Conservation (phyloP, 1,284 basidiomycete species). For the Cystobasidium slooffiae region DNA sequence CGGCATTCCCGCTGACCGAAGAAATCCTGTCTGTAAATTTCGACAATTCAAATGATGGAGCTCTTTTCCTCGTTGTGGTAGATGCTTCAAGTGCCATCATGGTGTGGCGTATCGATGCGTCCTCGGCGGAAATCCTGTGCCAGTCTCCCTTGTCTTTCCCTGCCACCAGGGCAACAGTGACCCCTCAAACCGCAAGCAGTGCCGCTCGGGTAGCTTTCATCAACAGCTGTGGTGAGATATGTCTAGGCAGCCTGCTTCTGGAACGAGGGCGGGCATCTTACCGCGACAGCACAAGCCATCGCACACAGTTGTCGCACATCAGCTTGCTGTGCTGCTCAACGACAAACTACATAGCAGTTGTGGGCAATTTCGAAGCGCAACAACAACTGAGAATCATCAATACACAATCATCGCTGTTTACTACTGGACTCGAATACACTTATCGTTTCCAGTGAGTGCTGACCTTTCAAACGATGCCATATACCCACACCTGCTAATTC, state of each 20-base stretch:
- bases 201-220: conserved; percentile 15
- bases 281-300: not conserved
- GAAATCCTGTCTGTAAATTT: conserved; percentile 22
- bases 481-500: not conserved
- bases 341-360: conserved; percentile 19
- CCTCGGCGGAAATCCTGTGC: not conserved
- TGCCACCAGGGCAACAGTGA: not conserved
- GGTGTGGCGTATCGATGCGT: conserved; percentile 16
- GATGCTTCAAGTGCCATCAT: conserved; percentile 7
- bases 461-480: not conserved
- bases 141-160: not conserved
- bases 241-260: conserved; percentile 11
- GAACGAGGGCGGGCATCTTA: conserved; percentile 15
- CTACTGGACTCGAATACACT: conserved; percentile 66
- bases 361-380: not conserved
- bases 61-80: conserved; percentile 12
- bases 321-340: conserved; percentile 14
- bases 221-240: not conserved
- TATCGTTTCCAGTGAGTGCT: conserved; percentile 65
- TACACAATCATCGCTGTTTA: conserved; percentile 38
- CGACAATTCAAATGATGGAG: conserved; percentile 18
- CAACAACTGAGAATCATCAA: conserved; percentile 11
- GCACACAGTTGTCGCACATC: not conserved
- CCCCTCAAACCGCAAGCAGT: conserved; percentile 19
- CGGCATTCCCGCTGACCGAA: not conserved